phyloP scores from a whole-genome alignment of 2,329 filamentous ascomycete genomes.

The Phialocephala subalpina region DNA sequence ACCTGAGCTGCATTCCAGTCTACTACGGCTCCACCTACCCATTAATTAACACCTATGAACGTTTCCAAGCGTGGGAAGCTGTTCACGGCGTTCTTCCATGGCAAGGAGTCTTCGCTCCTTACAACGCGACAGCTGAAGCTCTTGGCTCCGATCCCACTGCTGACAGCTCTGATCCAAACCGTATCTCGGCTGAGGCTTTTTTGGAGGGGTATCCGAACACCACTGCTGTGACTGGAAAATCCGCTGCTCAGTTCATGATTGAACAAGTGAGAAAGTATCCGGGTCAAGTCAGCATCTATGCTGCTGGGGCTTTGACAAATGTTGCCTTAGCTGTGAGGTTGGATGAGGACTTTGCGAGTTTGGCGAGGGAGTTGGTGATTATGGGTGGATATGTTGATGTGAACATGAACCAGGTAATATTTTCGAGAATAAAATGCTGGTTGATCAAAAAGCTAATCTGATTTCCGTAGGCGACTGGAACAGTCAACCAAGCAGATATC shows the following conservation, averaged over 20 bases:
- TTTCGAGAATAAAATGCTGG: no score
- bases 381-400: conserved; percentile 60
- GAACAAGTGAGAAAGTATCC: conserved; percentile 57
- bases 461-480: conserved; percentile 35
- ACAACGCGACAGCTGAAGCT: conserved; percentile 52
- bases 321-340: conserved; percentile 55
- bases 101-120: conserved; percentile 53
- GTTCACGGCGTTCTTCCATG: conserved; percentile 54
- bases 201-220: conserved; percentile 55
- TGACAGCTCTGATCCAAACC: conserved; percentile 48
- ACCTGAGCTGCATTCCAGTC: conserved; percentile 56
- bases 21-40: conserved; percentile 55
- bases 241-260: conserved; percentile 56
- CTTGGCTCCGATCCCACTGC: conserved; percentile 54
- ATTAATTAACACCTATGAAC: conserved; percentile 53
- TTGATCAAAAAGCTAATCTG: no score
- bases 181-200: conserved; percentile 51
- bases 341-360: conserved; percentile 54
- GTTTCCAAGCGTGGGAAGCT: conserved; percentile 53
- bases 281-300: conserved; percentile 57
- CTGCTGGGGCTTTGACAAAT: conserved; percentile 56
- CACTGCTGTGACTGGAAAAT: conserved; percentile 47
- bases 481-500: conserved; percentile 39
- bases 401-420: conserved; percentile 44
- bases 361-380: conserved; percentile 55